These are phyloP conservation scores for Lodderomyces margitis DNA, from an alignment of 1,139 yeast species.

Conservation along the genomic window DNA sequence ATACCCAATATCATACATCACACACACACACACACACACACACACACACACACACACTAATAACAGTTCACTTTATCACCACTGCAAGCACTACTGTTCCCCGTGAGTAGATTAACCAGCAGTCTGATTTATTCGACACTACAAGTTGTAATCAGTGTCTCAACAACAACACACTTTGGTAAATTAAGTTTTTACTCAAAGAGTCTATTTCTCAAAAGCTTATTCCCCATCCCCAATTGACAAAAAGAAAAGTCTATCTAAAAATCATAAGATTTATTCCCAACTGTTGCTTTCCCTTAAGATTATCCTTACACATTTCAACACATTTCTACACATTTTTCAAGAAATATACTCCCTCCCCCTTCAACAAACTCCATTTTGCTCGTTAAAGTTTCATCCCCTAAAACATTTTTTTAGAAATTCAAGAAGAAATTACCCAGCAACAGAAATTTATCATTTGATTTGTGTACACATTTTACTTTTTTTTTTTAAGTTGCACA, in stretches of 20 bases:
- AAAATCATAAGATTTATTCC: background rate
- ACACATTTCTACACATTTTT: background rate
- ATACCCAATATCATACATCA: too few species aligned
- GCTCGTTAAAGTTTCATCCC: background rate
- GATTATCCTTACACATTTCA: background rate
- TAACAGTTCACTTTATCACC: too few species aligned
- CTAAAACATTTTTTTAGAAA: conserved; percentile 2
- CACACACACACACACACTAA: too few species aligned
- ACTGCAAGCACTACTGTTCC: too few species aligned
- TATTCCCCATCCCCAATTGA: too few species aligned
- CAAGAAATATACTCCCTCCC: background rate
- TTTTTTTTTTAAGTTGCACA: background rate
- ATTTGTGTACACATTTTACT: background rate
- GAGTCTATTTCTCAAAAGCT: conserved; percentile 1
- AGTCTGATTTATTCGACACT: too few species aligned
- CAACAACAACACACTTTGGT: too few species aligned
- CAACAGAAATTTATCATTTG: background rate
- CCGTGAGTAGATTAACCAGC: too few species aligned
- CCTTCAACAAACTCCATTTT: background rate
- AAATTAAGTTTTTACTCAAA: too few species aligned
- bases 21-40: too few species aligned
- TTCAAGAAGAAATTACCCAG: background rate
- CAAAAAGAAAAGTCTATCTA: background rate
- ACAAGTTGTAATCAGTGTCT: too few species aligned
- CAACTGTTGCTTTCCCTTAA: too few species aligned